These are phyloP conservation scores for Eleusine coracana DNA, from an alignment of 176 grass and related monocot genomes.

Conservation along the genomic window DNA sequence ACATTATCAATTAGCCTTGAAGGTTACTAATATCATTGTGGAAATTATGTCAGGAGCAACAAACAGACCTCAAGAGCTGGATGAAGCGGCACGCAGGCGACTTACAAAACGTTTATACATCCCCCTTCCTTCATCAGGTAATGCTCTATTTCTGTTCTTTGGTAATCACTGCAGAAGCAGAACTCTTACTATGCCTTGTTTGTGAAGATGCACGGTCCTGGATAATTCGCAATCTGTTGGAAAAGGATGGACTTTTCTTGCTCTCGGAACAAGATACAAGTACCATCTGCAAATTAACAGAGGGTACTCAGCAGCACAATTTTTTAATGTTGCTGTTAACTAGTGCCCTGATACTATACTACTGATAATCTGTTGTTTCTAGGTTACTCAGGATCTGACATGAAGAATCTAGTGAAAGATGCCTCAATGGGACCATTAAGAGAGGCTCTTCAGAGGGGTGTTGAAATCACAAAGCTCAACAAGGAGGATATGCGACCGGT, in stretches of 20 bases:
- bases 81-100: constrained; percentile 94
- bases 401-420: constrained; percentile 99
- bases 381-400: constrained; percentile 99
- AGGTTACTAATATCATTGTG: constrained; percentile 12
- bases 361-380: constrained; percentile 43
- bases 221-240: constrained; percentile 81
- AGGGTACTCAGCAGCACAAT: constrained; percentile 53
- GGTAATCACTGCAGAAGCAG: constrained; percentile 16
- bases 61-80: constrained; percentile 97
- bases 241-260: constrained; percentile 93
- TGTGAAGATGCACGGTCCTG: constrained; percentile 81
- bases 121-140: constrained; percentile 94
- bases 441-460: constrained; percentile 73
- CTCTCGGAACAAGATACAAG: constrained; percentile 76
- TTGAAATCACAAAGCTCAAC: constrained; percentile 75
- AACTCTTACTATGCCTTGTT: constrained; percentile 42
- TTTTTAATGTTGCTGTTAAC: constrained; percentile 37
- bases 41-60: constrained; percentile 74
- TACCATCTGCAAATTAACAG: constrained; percentile 86
- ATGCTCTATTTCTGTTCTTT: constrained; percentile 30
- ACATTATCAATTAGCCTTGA: neutral
- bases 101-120: constrained; percentile 94
- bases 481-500: constrained; percentile 85
- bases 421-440: constrained; percentile 94
- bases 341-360: constrained; percentile 10